Conservation (phyloP, 139 green algal genomes). For the Spirogloea muscicola region DNA sequence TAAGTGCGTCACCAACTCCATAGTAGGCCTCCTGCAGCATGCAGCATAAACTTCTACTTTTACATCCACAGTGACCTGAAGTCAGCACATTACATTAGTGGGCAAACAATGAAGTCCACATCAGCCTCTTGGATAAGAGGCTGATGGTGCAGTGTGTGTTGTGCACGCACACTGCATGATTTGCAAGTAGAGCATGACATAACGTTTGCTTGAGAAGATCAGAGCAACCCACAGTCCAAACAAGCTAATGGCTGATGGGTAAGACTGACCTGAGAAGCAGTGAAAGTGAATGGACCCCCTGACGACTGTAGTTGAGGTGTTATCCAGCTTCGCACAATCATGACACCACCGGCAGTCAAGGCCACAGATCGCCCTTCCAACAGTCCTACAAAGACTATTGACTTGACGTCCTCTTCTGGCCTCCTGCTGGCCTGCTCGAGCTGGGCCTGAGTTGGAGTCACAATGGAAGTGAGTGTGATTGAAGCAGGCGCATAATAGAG, state of each 20-base stretch:
- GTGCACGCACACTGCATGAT: background rate
- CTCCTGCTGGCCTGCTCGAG: background rate
- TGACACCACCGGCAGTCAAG: slow-evolving; percentile 4
- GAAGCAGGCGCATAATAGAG: slow-evolving; percentile 12
- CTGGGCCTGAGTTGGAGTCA: background rate
- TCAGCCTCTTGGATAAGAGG: too few species aligned
- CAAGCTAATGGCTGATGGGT: too few species aligned
- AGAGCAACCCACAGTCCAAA: too few species aligned
- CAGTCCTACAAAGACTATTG: slow-evolving; percentile 13
- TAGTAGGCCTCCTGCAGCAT: background rate
- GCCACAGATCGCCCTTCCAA: slow-evolving; percentile 1
- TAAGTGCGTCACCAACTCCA: background rate
- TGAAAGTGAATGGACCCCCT: too few species aligned
- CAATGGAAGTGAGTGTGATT: background rate
- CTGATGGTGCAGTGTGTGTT: too few species aligned
- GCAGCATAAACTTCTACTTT: background rate
- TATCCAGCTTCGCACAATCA: slow-evolving; percentile 3
- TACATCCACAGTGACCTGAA: too few species aligned
- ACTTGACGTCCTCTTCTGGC: background rate
- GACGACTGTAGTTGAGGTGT: too few species aligned
- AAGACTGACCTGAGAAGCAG: too few species aligned
- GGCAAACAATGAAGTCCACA: too few species aligned
- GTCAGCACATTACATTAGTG: too few species aligned
- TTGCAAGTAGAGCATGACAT: background rate
- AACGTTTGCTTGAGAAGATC: background rate